Evolutionary conservation across 2,329 filamentous ascomycete species (phyloP), one percentile per base, ranked within the genome.

Genomic region (Hypoxylon sp.): DNA sequence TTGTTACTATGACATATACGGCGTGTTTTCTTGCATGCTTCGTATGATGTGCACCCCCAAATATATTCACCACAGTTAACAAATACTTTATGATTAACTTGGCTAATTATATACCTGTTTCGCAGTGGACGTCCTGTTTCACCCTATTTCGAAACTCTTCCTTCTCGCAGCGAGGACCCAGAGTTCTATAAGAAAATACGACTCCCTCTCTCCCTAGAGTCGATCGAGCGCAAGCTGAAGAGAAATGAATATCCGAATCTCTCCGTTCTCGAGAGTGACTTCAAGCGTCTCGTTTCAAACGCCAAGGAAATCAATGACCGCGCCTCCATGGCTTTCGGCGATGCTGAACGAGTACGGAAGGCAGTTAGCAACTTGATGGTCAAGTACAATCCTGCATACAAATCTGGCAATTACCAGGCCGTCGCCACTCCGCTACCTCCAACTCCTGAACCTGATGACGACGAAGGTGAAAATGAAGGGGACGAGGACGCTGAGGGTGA

Each of bases 361-460:
- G 90, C 93, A 2, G 84, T 95, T 40, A 94, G 91, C 76, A 95
- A 94, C 73, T 93, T 89, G 77, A 97, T 97, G 93, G 90, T 89
- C 59, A 91, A 91, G 77, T 86, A 90, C 71, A 97, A 97, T 72
- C 93, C 93, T 12, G 92, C 92, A 14, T 97, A 97, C 77, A 87
- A 88, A 67, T 82, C 84, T 14, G 83, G 85, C 22, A 81, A 81
- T 48, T 96, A 96, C 74, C 84, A 87, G 64, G 90, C 91, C 4
- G 83, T 91, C 46, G 86, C 93, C 4, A 93, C 92, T 1, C 91
- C 93, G 0, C 82, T 94, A 14, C 90, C 90, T 0, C 82, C 75
- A 12, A 74, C 71, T 6, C 74, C 74, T 8, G 73, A 71, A 28
- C 71, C 83, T n/a, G 83, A 87, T 16, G 78, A 80, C 4, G 74